Evolutionary conservation across 768 basidiomycete genomes (phyloP).

Genomic region (Lactarius pseudohatsudake): DNA sequence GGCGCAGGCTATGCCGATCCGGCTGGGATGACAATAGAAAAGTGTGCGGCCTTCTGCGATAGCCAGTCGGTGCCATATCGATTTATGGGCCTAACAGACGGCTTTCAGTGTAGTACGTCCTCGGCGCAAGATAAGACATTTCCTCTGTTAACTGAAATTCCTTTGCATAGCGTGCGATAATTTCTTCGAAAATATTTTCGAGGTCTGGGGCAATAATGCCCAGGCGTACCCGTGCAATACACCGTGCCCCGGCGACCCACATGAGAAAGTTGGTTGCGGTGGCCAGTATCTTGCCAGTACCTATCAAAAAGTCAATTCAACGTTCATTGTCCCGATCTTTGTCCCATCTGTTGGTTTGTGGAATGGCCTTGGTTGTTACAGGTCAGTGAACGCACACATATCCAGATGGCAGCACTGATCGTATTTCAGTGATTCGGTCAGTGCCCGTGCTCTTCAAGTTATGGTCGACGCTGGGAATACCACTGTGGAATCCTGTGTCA

Average conservation of each 20-base stretch:
- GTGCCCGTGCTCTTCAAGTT: constrained; percentile 38
- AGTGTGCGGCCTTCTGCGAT: constrained; percentile 46
- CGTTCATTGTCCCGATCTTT: constrained; percentile 45
- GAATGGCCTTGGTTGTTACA: constrained; percentile 72
- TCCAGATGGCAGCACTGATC: not conserved
- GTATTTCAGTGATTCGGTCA: constrained; percentile 36
- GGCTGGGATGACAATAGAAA: constrained; percentile 60
- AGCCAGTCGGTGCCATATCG: constrained; percentile 41
- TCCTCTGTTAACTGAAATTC: not conserved
- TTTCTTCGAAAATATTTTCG: constrained; percentile 45
- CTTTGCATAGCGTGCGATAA: constrained; percentile 2
- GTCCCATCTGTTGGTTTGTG: constrained; percentile 59
- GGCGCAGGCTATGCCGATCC: constrained; percentile 47
- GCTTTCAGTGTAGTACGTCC: constrained; percentile 53
- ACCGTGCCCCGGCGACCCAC: constrained; percentile 55
- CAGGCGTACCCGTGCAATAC: constrained; percentile 56
- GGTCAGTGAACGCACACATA: constrained; percentile 40
- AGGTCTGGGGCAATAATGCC: constrained; percentile 41
- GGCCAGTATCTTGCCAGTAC: constrained; percentile 47
- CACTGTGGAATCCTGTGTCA: constrained; percentile 60
- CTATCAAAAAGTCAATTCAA: constrained; percentile 55
- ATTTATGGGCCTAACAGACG: constrained; percentile 70
- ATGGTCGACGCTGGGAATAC: constrained; percentile 48
- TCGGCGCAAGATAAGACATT: not conserved
- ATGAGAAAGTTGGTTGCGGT: constrained; percentile 58